phyloP scores from a whole-genome alignment of 1,284 basidiomycete genomes.

The Ganoderma leucocontextum region DNA sequence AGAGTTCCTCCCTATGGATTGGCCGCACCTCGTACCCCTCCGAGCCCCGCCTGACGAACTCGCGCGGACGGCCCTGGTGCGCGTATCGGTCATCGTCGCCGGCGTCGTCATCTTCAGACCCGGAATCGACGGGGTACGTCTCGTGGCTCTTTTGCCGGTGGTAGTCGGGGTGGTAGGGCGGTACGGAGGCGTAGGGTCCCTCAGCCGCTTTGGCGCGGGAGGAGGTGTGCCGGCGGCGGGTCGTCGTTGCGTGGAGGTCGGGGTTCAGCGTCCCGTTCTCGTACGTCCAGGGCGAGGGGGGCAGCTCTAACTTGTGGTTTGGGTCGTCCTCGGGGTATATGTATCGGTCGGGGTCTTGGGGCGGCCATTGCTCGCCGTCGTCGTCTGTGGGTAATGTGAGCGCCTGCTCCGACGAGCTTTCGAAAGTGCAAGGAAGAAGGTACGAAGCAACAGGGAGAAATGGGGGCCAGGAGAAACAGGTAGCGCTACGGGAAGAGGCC shows the following conservation, averaged over 20 bases:
- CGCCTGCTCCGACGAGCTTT: not conserved
- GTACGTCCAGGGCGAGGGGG: conserved; percentile 85
- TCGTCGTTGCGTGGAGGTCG: conserved; percentile 62
- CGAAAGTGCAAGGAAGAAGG: not conserved
- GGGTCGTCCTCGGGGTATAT: conserved; percentile 41
- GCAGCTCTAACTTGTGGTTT: conserved; percentile 54
- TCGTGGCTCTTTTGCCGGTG: conserved; percentile 42
- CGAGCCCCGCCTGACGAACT: conserved; percentile 68
- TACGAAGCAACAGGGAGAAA: conserved; percentile 9
- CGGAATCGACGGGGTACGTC: conserved; percentile 41
- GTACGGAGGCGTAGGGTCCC: conserved; percentile 57
- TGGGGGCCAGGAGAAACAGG: not conserved
- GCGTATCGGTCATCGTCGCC: conserved; percentile 43
- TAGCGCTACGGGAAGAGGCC: conserved; percentile 1
- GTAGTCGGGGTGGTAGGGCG: conserved; percentile 81
- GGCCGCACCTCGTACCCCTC: conserved; percentile 80
- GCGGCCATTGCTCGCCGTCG: conserved; percentile 59
- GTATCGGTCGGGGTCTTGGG: conserved; percentile 57
- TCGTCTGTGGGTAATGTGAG: conserved; percentile 32
- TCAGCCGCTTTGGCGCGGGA: conserved; percentile 30
- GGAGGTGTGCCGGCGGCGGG: conserved; percentile 30
- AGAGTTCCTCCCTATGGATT: conserved; percentile 66
- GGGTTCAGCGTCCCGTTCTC: conserved; percentile 81
- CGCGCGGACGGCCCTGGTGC: conserved; percentile 28
- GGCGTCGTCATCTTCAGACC: conserved; percentile 50